Conservation (phyloP, 2,329 filamentous ascomycete species). For the Hirsutella thompsonii region DNA sequence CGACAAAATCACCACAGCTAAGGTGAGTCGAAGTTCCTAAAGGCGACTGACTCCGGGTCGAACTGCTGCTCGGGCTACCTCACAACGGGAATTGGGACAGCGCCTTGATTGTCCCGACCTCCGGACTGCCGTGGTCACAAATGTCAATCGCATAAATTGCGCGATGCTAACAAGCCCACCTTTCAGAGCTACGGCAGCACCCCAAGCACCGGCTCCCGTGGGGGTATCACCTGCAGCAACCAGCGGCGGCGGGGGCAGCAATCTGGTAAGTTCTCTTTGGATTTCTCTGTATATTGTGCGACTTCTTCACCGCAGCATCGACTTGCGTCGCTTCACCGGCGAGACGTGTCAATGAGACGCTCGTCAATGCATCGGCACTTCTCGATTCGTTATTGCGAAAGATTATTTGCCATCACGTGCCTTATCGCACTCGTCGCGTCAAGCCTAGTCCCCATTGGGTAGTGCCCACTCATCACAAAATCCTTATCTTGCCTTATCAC, state of each 20-base stretch:
- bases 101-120: background rate
- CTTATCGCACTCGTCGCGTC: conserved; percentile 9
- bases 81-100: background rate
- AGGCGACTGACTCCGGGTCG: background rate
- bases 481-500: conserved; percentile 23
- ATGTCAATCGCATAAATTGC: background rate
- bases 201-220: conserved; percentile 12
- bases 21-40: conserved; percentile 23
- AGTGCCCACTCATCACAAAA: conserved; percentile 4
- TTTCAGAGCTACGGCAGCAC: conserved; percentile 7
- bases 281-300: too few relatives aligned
- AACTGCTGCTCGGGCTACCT: too few relatives aligned
- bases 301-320: background rate
- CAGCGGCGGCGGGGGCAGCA: conserved; percentile 23
- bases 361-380: background rate
- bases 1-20: conserved; percentile 28
- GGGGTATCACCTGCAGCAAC: conserved; percentile 26
- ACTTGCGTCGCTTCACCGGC: background rate
- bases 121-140: background rate
- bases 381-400: conserved; percentile 5
- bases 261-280: conserved; percentile 21
- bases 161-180: conserved; percentile 4
- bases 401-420: conserved; percentile 16
- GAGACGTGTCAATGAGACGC: background rate
- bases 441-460: conserved; percentile 11